Evolutionary conservation across 495 filamentous ascomycete species (phyloP), one percentile per base, ranked within the genome.

Genomic region (Trichodelitschia bisporula): DNA sequence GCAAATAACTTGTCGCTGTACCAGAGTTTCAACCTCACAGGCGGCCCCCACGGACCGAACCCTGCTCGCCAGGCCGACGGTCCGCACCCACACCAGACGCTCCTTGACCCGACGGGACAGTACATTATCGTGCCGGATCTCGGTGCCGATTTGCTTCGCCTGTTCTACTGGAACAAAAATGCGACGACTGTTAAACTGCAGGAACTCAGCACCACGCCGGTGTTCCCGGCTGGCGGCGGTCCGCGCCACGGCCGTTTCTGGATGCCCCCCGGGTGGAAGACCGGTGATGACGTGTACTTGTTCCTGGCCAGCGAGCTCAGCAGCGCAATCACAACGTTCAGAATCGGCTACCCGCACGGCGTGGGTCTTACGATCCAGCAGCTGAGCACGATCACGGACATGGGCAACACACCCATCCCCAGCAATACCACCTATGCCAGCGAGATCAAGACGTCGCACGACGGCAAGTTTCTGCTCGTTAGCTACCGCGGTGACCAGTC

Each of bases 71-170:
- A 53, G 28, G n/a, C n/a, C n/a, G 37, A 43, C 15, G 40, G 37
- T 11, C 40, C 47, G n/a, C 46, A 51, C 26, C 36, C 37, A n/a
- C 51, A 54, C 33, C 28, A 53, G 19, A 40, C 43, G 18, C 42
- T 55, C 32, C 26, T 48, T 2, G 51, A 55, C 35, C 51, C 50
- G 11, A 53, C 49, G 1, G 40, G 41, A 9, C 31, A 46, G 20
- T 55, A 36, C 39, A 39, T 55, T 13, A n/a, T 55, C 24, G 45
- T 53, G 19, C 48, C 50, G 0, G 51, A 55, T 30, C 44, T 55
- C 15, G 50, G 48, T 14, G 39, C 44, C 18, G 51, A 55, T 24
- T 23, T 43, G 3, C 36, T 51, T n/a, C 42, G 42, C 24, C 36
- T 54, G 15, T n/a, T n/a, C n/a, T n/a, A n/a, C n/a, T 49, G 41